Evolutionary conservation across 371 early-diverging fungal genomes (phyloP).

Genomic region (Lichtheimia ramosa): DNA sequence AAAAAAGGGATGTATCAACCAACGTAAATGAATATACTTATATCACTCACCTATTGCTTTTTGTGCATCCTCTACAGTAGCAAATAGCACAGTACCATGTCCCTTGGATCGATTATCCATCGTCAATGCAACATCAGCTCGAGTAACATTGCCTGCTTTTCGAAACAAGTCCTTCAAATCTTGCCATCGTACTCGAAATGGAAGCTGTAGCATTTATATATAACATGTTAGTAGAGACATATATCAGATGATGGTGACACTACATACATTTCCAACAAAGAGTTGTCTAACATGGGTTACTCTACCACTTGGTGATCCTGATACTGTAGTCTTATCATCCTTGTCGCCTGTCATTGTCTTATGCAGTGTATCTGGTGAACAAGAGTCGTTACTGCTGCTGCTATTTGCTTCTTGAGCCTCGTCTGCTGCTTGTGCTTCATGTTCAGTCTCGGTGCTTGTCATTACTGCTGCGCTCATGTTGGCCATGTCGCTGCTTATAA

Average conservation of each 20-base stretch:
- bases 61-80: constrained; percentile 65
- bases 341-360: too few relatives aligned
- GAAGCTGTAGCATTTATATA: constrained; percentile 53
- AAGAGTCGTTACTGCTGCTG: too few relatives aligned
- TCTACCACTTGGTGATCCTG: background rate
- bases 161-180: constrained; percentile 83
- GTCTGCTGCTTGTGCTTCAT: too few relatives aligned
- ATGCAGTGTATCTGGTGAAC: too few relatives aligned
- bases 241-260: background rate
- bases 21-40: background rate
- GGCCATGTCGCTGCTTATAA: too few relatives aligned
- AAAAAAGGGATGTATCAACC: constrained; percentile 8
- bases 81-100: constrained; percentile 75
- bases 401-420: too few relatives aligned
- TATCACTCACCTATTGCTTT: constrained; percentile 60
- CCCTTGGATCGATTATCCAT: constrained; percentile 70
- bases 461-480: too few relatives aligned
- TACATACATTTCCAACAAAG: constrained; percentile 26
- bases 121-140: constrained; percentile 74
- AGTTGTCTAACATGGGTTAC: constrained; percentile 25
- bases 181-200: constrained; percentile 77
- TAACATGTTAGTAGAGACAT: background rate
- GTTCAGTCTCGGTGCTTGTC: too few relatives aligned
- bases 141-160: constrained; percentile 69
- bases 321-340: too few relatives aligned